Conservation (phyloP, 2,329 filamentous ascomycete species). For the Zasmidium citrigriseum region DNA sequence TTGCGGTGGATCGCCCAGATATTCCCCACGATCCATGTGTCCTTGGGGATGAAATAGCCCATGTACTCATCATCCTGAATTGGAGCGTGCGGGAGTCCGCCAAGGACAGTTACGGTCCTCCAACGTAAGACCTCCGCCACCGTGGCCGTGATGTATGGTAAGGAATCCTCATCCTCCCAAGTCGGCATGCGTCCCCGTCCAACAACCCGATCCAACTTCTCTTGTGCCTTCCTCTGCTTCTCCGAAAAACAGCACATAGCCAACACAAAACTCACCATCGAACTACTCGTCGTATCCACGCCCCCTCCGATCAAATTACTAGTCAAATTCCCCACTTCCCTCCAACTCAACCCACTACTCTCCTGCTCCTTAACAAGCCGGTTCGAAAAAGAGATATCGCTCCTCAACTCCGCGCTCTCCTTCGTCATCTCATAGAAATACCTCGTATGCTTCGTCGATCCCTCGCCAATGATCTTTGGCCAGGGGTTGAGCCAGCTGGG, state of each 20-base stretch:
- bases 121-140: conserved; percentile 37
- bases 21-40: conserved; percentile 49
- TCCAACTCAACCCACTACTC: not conserved
- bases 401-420: not conserved
- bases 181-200: conserved; percentile 25
- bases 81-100: conserved; percentile 40
- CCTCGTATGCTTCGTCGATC: not conserved
- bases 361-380: not conserved
- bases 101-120: conserved; percentile 28
- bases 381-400: not conserved
- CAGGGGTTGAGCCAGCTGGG: conserved; percentile 34
- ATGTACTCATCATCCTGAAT: conserved; percentile 23
- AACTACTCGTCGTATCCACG: conserved; percentile 4
- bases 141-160: conserved; percentile 30
- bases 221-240: conserved; percentile 22
- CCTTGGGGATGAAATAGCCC: conserved; percentile 24
- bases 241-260: conserved; percentile 31
- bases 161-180: conserved; percentile 25
- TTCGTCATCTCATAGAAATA: not conserved
- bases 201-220: conserved; percentile 30
- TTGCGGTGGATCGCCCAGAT: conserved; percentile 42
- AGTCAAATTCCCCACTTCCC: not conserved
- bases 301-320: conserved; percentile 7
- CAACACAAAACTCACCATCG: conserved; percentile 10
- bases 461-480: too few species aligned